These are phyloP conservation scores for Phaeotremella fagi DNA, from an alignment of 768 basidiomycete genomes.

Conservation along the genomic window DNA sequence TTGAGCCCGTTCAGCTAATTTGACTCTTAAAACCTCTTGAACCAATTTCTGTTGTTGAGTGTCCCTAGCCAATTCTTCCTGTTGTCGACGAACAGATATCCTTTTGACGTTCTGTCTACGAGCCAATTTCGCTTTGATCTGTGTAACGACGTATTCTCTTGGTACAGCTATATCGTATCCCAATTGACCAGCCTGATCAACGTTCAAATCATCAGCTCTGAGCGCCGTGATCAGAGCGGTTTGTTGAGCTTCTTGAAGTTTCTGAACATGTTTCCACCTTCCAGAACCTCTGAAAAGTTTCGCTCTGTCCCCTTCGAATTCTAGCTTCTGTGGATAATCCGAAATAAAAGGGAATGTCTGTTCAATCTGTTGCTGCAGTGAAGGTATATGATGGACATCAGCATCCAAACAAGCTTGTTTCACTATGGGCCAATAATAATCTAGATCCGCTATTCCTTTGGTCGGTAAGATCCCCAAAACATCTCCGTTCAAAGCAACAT, in stretches of 20 bases:
- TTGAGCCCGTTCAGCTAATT: slow-evolving; percentile 20
- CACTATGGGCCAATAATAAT: slow-evolving; percentile 16
- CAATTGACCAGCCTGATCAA: slow-evolving; percentile 23
- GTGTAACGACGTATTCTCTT: slow-evolving; percentile 7
- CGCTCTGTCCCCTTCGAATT: too few species aligned
- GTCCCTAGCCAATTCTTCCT: background rate
- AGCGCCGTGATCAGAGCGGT: slow-evolving; percentile 16
- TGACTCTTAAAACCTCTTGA: slow-evolving; percentile 16
- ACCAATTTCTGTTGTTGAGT: slow-evolving; percentile 10
- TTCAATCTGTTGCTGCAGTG: too few species aligned
- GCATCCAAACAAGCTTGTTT: slow-evolving; percentile 12
- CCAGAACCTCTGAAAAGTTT: background rate
- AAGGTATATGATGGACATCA: too few species aligned
- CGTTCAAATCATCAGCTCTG: slow-evolving; percentile 4
- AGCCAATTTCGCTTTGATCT: slow-evolving; percentile 4
- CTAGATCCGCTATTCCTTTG: slow-evolving; percentile 34
- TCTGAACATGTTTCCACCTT: slow-evolving; percentile 16
- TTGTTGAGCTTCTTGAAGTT: slow-evolving; percentile 17
- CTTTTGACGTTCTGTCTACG: background rate
- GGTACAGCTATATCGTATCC: slow-evolving; percentile 26
- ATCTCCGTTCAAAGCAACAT: slow-evolving; percentile 58
- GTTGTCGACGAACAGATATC: background rate
- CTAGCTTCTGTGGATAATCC: too few species aligned
- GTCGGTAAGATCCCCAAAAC: slow-evolving; percentile 56
- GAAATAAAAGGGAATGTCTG: too few species aligned